phyloP scores from a whole-genome alignment of 306 rosid species.

The Cyamopsis tetragonoloba region DNA sequence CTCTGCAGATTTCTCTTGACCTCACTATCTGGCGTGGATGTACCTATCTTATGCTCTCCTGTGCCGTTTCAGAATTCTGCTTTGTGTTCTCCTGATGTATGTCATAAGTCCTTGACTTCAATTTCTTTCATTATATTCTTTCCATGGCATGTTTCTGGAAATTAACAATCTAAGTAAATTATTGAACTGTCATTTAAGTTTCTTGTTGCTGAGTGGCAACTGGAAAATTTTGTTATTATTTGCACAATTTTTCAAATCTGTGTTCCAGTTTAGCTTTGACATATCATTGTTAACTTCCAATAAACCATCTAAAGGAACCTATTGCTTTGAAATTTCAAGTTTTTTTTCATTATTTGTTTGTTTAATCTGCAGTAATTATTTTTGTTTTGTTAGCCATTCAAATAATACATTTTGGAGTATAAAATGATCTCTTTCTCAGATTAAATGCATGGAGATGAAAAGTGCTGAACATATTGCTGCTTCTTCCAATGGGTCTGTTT shows the following conservation, averaged over 20 bases:
- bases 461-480: slow-evolving; percentile 53
- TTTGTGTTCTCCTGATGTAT: slow-evolving; percentile 75
- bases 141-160: background rate
- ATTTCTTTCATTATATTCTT: slow-evolving; percentile 7
- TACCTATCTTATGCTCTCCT: slow-evolving; percentile 78
- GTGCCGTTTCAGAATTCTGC: slow-evolving; percentile 85
- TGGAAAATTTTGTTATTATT: background rate
- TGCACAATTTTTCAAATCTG: background rate
- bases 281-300: background rate
- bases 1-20: slow-evolving; percentile 64
- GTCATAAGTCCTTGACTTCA: slow-evolving; percentile 7
- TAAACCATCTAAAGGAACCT: background rate
- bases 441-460: slow-evolving; percentile 76
- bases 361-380: background rate
- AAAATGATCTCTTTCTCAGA: slow-evolving; percentile 34
- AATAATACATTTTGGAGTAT: slow-evolving; percentile 12
- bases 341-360: slow-evolving; percentile 2
- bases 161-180: slow-evolving; percentile 14
- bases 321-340: background rate
- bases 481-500: slow-evolving; percentile 32
- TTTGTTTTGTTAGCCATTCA: slow-evolving; percentile 1
- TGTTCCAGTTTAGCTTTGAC: background rate
- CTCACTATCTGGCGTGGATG: slow-evolving; percentile 68
- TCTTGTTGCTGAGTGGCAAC: background rate
- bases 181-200: background rate